A percentile compares a stretch with the other conserved stretches of the same genome.
These are phyloP conservation scores for Fusarium longipes DNA, from an alignment of 2,329 filamentous ascomycete genomes.

Conservation along the genomic window DNA sequence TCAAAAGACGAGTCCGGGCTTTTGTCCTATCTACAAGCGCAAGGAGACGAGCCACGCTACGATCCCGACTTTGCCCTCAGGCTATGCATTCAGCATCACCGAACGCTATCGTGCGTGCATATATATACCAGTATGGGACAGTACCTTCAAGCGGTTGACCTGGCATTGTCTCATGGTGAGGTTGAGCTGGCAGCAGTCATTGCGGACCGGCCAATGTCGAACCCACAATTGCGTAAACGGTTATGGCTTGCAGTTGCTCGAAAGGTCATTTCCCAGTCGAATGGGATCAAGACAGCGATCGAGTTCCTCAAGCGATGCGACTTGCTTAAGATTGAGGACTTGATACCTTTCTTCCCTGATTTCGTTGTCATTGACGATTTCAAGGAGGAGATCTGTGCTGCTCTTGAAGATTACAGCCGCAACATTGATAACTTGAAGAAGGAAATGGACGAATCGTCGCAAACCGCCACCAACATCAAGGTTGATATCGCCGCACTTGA, in stretches of 20 bases:
- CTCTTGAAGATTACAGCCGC: constrained; percentile 91
- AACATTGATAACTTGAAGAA: constrained; percentile 89
- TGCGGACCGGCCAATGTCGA: constrained; percentile 84
- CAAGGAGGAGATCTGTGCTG: constrained; percentile 96
- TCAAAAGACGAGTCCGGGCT: constrained; percentile 87
- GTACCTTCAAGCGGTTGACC: constrained; percentile 90
- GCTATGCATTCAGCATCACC: constrained; percentile 92
- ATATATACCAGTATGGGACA: constrained; percentile 98
- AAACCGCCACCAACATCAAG: constrained; percentile 91
- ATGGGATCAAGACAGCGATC: constrained; percentile 91
- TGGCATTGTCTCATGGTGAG: constrained; percentile 89
- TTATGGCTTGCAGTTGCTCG: constrained; percentile 96
- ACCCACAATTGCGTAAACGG: constrained; percentile 85
- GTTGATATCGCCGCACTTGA: constrained; percentile 87
- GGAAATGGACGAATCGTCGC: constrained; percentile 95
- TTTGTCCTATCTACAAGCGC: constrained; percentile 88
- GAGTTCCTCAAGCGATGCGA: constrained; percentile 94
- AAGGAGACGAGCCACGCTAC: constrained; percentile 87
- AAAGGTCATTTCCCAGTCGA: constrained; percentile 88
- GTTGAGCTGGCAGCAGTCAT: constrained; percentile 90
- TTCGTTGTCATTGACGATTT: constrained; percentile 99
- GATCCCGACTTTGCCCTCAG: constrained; percentile 96
- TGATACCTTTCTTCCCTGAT: constrained; percentile 98
- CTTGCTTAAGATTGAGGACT: constrained; percentile 90
- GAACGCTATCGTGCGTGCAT: constrained; percentile 93